Conservation (phyloP, 495 filamentous ascomycete genomes). For the Penicillium coprophilum region DNA sequence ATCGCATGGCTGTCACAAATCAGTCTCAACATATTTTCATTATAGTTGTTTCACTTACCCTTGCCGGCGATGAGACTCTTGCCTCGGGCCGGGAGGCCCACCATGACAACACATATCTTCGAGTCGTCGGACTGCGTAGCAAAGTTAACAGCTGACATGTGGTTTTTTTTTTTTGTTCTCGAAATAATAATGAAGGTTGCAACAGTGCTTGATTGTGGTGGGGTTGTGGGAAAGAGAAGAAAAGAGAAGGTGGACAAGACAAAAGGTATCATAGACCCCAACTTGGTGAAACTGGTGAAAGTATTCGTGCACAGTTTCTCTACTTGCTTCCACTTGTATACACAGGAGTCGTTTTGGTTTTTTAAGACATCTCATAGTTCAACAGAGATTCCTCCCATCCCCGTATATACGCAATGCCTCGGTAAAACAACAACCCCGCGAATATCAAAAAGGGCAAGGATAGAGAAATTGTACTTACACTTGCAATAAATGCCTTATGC, state of each 20-base stretch:
- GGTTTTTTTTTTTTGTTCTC: not conserved
- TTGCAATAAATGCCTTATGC: conserved; percentile 33
- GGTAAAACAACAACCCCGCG: conserved; percentile 1
- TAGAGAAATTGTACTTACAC: conserved; percentile 24
- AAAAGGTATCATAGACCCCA: not conserved
- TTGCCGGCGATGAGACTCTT: conserved; percentile 98
- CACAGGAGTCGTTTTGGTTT: not conserved
- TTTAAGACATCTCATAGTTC: not conserved
- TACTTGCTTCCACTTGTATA: not conserved
- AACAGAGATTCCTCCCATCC: not conserved
- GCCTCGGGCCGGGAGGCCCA: conserved; percentile 89
- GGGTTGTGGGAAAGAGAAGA: not conserved
- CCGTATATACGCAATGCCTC: conserved; percentile 1
- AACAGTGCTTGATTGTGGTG: not conserved
- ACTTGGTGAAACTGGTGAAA: not conserved
- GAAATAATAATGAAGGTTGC: not conserved
- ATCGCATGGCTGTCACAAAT: conserved; percentile 71
- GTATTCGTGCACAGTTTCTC: not conserved
- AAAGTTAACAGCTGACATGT: conserved; percentile 19
- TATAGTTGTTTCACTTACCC: conserved; percentile 54
- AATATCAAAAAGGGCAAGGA: not conserved
- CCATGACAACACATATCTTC: conserved; percentile 98
- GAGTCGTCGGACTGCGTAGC: conserved; percentile 82
- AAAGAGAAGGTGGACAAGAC: conserved; percentile 1
- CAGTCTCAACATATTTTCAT: not conserved